phyloP scores from a whole-genome alignment of 2,329 filamentous ascomycete genomes.

The Ophiocordyceps camponoti-leonardi region DNA sequence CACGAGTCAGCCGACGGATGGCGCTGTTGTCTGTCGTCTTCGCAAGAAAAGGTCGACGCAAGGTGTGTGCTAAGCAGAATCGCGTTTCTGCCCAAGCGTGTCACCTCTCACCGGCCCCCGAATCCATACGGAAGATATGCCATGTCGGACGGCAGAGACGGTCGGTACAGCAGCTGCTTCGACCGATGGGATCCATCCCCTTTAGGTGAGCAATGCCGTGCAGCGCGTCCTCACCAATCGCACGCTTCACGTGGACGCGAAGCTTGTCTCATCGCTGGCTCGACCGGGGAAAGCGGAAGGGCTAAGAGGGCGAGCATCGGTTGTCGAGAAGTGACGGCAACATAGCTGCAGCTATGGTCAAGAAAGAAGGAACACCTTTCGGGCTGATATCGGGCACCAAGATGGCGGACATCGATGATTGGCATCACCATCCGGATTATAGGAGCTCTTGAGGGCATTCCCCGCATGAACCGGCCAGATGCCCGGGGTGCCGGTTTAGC shows the following conservation, averaged over 20 bases:
- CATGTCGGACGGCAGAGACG: no score
- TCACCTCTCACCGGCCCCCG: no score
- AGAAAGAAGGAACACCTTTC: background rate
- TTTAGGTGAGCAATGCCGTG: background rate
- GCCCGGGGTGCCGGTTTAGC: background rate
- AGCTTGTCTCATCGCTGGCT: background rate
- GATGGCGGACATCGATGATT: background rate
- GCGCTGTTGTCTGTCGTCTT: background rate
- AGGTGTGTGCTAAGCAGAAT: background rate
- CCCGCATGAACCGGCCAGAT: constrained; percentile 5
- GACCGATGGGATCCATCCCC: background rate
- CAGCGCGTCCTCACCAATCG: background rate
- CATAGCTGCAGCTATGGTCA: background rate
- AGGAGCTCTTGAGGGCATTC: background rate
- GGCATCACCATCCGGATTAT: background rate
- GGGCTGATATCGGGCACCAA: constrained; percentile 2
- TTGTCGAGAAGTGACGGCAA: background rate
- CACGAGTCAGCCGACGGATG: no score
- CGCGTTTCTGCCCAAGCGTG: background rate
- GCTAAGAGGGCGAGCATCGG: background rate
- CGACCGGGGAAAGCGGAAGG: background rate
- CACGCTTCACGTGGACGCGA: background rate
- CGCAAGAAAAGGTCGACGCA: no score
- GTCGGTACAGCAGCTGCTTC: background rate
- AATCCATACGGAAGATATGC: no score